Evolutionary conservation across 1,284 basidiomycete species (phyloP), one percentile per base, ranked within the genome.

Genomic region (Trametes sp.): DNA sequence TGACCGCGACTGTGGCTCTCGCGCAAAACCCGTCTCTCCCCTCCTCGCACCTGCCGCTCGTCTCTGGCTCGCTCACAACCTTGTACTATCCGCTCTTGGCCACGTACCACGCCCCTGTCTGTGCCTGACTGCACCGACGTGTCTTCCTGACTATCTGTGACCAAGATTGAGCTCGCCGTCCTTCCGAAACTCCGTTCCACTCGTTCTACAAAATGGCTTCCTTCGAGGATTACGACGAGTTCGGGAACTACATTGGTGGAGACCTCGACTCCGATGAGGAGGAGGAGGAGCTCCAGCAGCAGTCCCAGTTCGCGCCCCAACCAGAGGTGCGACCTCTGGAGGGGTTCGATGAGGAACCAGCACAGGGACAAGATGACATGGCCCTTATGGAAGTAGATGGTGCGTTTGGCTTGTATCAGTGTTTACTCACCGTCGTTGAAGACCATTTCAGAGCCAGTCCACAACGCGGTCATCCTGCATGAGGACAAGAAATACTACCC

Each of bases 401-500:
- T 91, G 69, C 74, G 85, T 82, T 48, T 11, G 49, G 46, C 10
- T 11, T 38, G 50, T 10, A 16, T 51, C 11, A 28, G 35, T 10
- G 28, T 31, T 35, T 50, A 3, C 33, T 55, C 13, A 59, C 52
- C 49, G 29, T 51, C 33, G 53, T 44, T 60, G 36, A 36, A 52
- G 46, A 28, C 33, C 41, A 29, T 49, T 59, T 46, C 66, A 90
- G 91, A 89, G 73, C 88, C 90, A 50, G 76, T 84, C 42, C 90
- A 93, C 66, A 95, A 94, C 69, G 95, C 96, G 54, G 93, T 98
- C 31, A 79, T 98, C 50, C 81, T 98, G 59, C 97, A 99, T 73
- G 98, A 99, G 76, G 94, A 99, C 81, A 99, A 99, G 78, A 93
- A 96, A 77, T 99, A 99, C 80, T 99, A 99, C 75, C 95, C 95